Percentiles rank a stretch among this genome's conserved stretches.
These are phyloP conservation scores for Brassica juncea DNA, from an alignment of 345 rosid species.

Conservation along the genomic window DNA sequence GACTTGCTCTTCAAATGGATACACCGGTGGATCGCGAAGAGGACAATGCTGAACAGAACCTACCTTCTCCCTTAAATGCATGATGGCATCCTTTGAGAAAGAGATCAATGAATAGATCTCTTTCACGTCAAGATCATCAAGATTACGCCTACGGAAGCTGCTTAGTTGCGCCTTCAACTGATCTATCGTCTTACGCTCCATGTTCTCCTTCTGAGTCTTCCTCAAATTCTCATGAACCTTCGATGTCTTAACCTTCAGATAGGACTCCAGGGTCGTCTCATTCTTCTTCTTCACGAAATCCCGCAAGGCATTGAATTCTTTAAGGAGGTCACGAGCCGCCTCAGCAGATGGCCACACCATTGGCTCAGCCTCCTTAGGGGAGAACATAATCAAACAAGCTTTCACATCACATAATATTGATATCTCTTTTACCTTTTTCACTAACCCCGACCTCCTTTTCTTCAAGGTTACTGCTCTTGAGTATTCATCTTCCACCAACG, in stretches of 20 bases:
- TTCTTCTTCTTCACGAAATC: constrained; percentile 13
- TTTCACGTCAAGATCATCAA: neutral
- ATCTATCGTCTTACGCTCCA: constrained; percentile 6
- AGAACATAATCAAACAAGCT: constrained; percentile 56
- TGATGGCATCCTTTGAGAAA: neutral
- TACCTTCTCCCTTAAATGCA: neutral
- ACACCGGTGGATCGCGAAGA: neutral
- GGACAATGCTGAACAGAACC: neutral
- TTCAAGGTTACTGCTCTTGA: constrained; percentile 49
- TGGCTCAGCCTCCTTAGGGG: constrained; percentile 44
- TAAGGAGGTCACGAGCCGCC: constrained; percentile 18
- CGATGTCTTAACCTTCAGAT: constrained; percentile 17
- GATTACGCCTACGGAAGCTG: neutral
- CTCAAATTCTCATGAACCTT: constrained; percentile 1
- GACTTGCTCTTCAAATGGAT: neutral
- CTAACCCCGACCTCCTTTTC: constrained; percentile 57
- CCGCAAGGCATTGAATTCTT: constrained; percentile 20
- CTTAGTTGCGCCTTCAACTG: constrained; percentile 32
- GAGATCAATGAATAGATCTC: constrained; percentile 15
- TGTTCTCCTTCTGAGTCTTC: neutral
- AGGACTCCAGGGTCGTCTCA: constrained; percentile 20
- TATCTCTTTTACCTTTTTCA: constrained; percentile 63
- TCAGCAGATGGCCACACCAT: constrained; percentile 57
- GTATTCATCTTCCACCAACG: constrained; percentile 43
- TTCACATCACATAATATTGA: constrained; percentile 58